phyloP scores from a whole-genome alignment of 148 eudicot genomes.

The Selenicereus undatus region DNA sequence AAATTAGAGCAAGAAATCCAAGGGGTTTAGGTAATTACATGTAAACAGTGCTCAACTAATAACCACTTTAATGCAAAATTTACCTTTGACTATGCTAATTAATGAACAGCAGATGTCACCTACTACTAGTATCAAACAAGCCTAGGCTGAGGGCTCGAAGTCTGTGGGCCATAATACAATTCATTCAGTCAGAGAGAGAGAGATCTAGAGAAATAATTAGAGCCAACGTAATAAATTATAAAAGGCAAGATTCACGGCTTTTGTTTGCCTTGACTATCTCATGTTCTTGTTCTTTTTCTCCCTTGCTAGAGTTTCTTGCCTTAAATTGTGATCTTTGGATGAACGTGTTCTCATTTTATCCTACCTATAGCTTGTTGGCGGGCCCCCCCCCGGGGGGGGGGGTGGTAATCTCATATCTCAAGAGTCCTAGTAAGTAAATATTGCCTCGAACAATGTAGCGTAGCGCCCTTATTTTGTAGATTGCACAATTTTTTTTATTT shows the following conservation, averaged over 20 bases:
- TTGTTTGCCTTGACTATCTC: not conserved
- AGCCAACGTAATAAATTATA: not conserved
- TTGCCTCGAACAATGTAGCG: too few species aligned
- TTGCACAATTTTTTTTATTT: too few species aligned
- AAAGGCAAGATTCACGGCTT: conserved; percentile 13
- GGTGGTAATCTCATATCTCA: too few species aligned
- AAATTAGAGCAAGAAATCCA: not conserved
- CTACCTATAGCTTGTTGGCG: too few species aligned
- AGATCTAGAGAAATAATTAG: not conserved
- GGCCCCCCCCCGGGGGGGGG: too few species aligned
- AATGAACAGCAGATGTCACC: not conserved
- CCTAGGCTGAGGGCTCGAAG: conserved; percentile 10
- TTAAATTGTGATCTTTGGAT: too few species aligned
- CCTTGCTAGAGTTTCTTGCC: not conserved
- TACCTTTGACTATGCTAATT: not conserved
- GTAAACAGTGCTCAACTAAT: not conserved
- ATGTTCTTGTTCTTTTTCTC: not conserved
- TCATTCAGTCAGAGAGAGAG: not conserved
- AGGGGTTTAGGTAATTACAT: not conserved
- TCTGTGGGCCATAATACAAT: not conserved
- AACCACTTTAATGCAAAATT: not conserved
- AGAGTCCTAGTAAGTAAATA: too few species aligned
- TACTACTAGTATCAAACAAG: conserved; percentile 5
- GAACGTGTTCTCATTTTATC: too few species aligned
- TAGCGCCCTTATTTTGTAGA: too few species aligned